Percentiles rank a stretch among this genome's conserved stretches.
phyloP scores from a whole-genome alignment of 768 basidiomycete species.

The Boletus rex-veris region DNA sequence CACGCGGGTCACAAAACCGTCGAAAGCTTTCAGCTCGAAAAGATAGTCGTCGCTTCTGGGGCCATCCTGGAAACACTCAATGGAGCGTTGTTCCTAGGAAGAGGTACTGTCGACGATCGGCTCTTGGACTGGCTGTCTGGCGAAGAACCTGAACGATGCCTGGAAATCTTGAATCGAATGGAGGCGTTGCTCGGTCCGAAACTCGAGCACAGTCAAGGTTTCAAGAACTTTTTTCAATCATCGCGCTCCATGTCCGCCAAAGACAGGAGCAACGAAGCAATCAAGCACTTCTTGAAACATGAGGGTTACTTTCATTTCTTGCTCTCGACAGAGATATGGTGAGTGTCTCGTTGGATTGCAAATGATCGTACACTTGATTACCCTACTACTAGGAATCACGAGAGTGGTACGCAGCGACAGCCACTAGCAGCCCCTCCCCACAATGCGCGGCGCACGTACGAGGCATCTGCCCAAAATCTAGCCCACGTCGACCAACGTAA shows the following conservation, averaged over 20 bases:
- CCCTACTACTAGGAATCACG: neutral
- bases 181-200: neutral
- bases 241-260: neutral
- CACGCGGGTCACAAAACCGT: neutral
- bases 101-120: neutral
- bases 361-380: neutral
- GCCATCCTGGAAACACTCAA: conserved; percentile 5
- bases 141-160: conserved; percentile 1
- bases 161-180: conserved; percentile 10
- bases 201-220: neutral
- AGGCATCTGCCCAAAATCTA: too few species aligned
- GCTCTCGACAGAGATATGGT: conserved; percentile 12
- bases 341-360: neutral
- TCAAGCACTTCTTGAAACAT: conserved; percentile 1
- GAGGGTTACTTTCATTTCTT: conserved; percentile 11
- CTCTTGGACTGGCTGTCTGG: conserved; percentile 7
- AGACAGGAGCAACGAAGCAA: conserved; percentile 2
- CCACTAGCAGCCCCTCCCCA: too few species aligned
- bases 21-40: conserved; percentile 1
- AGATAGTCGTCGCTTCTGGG: conserved; percentile 1
- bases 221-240: neutral
- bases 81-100: neutral
- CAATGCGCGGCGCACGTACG: too few species aligned
- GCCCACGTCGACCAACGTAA: too few species aligned
- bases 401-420: neutral